phyloP scores from a whole-genome alignment of 345 rosid species.

The Mallotus nudiflorus region DNA sequence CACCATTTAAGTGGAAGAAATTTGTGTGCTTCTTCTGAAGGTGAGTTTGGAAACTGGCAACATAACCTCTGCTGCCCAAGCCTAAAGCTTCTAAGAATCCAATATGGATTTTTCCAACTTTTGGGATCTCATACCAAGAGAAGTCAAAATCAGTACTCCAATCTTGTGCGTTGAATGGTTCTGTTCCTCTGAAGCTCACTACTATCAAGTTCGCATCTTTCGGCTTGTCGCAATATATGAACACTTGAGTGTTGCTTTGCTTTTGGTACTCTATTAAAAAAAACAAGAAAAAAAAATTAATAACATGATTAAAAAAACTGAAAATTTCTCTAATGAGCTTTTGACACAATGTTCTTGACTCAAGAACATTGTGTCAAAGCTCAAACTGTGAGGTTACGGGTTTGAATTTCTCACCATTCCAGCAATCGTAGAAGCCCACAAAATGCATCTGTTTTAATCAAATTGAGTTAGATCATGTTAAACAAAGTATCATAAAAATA shows the following conservation, averaged over 20 bases:
- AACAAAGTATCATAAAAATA: no score
- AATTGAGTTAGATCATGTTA: no score
- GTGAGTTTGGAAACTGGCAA: slow-evolving; percentile 43
- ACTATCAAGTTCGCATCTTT: slow-evolving; percentile 76
- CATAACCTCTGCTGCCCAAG: slow-evolving; percentile 57
- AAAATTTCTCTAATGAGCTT: no score
- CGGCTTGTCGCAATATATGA: slow-evolving; percentile 66
- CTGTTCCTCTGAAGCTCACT: slow-evolving; percentile 83
- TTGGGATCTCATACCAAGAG: slow-evolving; percentile 76
- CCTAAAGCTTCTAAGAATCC: slow-evolving; percentile 92
- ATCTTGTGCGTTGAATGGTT: slow-evolving; percentile 80
- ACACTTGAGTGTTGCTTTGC: slow-evolving; percentile 72
- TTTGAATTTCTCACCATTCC: slow-evolving; percentile 90
- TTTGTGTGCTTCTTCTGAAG: slow-evolving; percentile 27
- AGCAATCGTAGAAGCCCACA: slow-evolving; percentile 76
- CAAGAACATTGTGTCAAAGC: no score
- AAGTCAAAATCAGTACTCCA: slow-evolving; percentile 78
- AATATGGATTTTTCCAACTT: slow-evolving; percentile 71
- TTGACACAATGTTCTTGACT: no score
- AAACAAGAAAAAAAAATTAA: neutral
- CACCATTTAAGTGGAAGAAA: neutral
- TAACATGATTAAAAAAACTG: neutral
- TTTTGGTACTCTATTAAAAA: slow-evolving; percentile 59
- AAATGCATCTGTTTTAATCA: slow-evolving; percentile 74
- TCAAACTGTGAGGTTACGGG: no score